Conservation (phyloP, 805 yeast species). For the Candida xyloterini region DNA sequence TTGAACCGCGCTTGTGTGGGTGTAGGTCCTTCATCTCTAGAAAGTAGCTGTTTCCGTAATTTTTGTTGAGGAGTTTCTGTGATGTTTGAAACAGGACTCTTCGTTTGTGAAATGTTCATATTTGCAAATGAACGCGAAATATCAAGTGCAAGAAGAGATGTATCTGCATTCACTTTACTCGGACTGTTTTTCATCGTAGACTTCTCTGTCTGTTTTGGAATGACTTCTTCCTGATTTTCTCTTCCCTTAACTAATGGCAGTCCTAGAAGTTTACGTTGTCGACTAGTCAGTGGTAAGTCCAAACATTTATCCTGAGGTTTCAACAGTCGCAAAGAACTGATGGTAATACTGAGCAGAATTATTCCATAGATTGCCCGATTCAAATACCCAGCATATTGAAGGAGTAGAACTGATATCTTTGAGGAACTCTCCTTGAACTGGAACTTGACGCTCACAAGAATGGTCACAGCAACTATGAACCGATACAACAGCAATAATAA, state of each 20-base stretch:
- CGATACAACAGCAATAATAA: conserved; percentile 31
- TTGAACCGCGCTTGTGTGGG: conserved; percentile 11
- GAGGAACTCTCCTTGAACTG: conserved; percentile 5
- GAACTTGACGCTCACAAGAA: conserved; percentile 19
- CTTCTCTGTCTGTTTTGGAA: background rate
- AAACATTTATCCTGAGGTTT: conserved; percentile 48
- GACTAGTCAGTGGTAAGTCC: conserved; percentile 47
- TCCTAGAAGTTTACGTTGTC: conserved; percentile 47
- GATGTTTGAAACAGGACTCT: background rate
- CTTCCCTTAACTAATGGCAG: conserved; percentile 24
- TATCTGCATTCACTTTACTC: conserved; percentile 13
- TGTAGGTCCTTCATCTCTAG: conserved; percentile 5
- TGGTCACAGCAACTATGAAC: conserved; percentile 26
- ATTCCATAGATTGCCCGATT: conserved; percentile 24
- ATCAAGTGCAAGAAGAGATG: conserved; percentile 23
- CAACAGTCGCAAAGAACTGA: conserved; percentile 31
- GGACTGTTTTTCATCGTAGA: conserved; percentile 1
- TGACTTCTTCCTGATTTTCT: conserved; percentile 8
- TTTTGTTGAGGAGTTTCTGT: conserved; percentile 2
- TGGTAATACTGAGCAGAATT: conserved; percentile 29
- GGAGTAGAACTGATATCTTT: background rate
- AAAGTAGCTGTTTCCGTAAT: conserved; percentile 12
- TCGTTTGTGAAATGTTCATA: conserved; percentile 22
- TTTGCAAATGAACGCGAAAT: conserved; percentile 30
- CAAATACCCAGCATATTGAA: conserved; percentile 12